A percentile compares a stretch with the other conserved stretches of the same genome.
These are phyloP conservation scores for Ramaria sp. DNA, from an alignment of 768 basidiomycete genomes.

Conservation along the genomic window DNA sequence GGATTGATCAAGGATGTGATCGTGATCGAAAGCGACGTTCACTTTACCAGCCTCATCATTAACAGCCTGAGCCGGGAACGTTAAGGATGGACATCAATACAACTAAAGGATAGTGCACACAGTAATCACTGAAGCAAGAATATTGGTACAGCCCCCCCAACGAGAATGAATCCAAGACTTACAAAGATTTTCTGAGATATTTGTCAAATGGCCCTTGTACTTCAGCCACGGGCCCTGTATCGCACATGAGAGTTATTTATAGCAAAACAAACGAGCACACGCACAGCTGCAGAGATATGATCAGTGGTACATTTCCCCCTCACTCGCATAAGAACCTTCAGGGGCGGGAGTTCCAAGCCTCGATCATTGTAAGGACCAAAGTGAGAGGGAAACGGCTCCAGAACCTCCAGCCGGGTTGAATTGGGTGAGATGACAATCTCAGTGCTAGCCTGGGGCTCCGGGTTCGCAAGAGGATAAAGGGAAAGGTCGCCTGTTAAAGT, in stretches of 20 bases:
- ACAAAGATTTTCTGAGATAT: conserved; percentile 94
- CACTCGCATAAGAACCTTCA: conserved; percentile 84
- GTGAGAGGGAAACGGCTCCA: conserved; percentile 76
- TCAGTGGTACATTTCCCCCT: conserved; percentile 99
- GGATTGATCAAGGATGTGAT: conserved; percentile 31
- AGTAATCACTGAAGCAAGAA: conserved; percentile 59
- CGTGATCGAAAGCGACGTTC: conserved; percentile 81
- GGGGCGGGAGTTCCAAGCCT: conserved; percentile 63
- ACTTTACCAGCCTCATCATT: conserved; percentile 94
- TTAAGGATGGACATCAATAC: conserved; percentile 2
- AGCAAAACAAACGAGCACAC: conserved; percentile 16
- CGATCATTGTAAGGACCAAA: conserved; percentile 45
- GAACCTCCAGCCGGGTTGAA: conserved; percentile 77
- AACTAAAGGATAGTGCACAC: conserved; percentile 24
- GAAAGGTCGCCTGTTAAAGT: conserved; percentile 27
- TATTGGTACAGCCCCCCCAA: conserved; percentile 1
- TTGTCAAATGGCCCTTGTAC: conserved; percentile 94
- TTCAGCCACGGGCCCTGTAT: conserved; percentile 91
- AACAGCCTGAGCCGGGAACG: conserved; percentile 43
- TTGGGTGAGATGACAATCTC: conserved; percentile 65
- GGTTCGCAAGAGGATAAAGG: conserved; percentile 69
- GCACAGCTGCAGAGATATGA: conserved; percentile 91
- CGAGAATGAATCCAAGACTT: conserved; percentile 22
- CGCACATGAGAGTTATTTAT: not conserved
- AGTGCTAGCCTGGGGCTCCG: conserved; percentile 65